Conservation (phyloP, 352 stramenopile species). For the Pythium sp. region DNA sequence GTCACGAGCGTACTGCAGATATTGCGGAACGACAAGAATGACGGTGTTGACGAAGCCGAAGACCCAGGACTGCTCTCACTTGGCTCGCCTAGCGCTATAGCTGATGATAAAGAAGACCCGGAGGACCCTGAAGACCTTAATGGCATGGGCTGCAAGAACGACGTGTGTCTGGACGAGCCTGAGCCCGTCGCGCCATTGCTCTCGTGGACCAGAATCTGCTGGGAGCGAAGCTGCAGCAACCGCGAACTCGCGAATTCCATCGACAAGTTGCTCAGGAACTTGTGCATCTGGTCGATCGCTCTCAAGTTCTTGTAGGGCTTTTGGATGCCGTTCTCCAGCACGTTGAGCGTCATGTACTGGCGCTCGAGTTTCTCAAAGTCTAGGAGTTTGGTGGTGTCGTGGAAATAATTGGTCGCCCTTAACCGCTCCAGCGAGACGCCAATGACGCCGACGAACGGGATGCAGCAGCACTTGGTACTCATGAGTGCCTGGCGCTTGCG, state of each 20-base stretch:
- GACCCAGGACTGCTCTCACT: slow-evolving; percentile 19
- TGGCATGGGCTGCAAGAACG: slow-evolving; percentile 11
- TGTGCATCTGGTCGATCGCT: slow-evolving; percentile 22
- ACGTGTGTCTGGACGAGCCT: slow-evolving; percentile 8
- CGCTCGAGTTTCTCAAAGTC: slow-evolving; percentile 61
- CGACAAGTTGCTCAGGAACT: slow-evolving; percentile 31
- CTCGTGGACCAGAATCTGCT: slow-evolving; percentile 49
- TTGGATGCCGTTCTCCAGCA: slow-evolving; percentile 45
- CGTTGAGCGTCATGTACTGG: slow-evolving; percentile 49
- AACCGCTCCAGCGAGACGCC: slow-evolving; percentile 66
- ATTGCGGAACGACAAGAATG: slow-evolving; percentile 46
- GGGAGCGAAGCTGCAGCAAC: slow-evolving; percentile 47
- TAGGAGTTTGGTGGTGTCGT: slow-evolving; percentile 26
- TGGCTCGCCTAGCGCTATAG: slow-evolving; percentile 18
- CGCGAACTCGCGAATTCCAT: slow-evolving; percentile 44
- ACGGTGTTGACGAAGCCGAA: slow-evolving; percentile 17
- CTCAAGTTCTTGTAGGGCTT: slow-evolving; percentile 5
- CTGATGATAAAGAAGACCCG: slow-evolving; percentile 17
- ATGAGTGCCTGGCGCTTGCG: slow-evolving; percentile 50
- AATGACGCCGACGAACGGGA: slow-evolving; percentile 78
- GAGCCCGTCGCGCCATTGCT: not conserved
- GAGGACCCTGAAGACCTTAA: not conserved
- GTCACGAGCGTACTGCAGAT: slow-evolving; percentile 41
- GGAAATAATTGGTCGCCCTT: slow-evolving; percentile 45
- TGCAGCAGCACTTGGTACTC: slow-evolving; percentile 34